Base-by-base conservation (phyloP, 2,329 filamentous ascomycete genomes). In the Penicillium palitans region DNA sequence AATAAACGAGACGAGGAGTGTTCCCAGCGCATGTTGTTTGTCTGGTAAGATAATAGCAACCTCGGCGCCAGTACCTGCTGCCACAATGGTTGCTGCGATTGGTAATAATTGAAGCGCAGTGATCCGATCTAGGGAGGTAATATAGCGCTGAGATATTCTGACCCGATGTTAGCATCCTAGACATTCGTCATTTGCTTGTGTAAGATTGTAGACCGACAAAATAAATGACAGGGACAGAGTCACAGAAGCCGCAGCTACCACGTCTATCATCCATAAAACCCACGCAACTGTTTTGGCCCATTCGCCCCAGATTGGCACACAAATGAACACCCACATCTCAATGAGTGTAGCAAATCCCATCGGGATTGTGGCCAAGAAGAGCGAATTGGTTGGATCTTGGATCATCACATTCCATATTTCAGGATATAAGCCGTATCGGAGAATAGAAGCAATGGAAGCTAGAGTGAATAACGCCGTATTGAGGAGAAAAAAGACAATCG, bases 281-380 rank as follows among this genome's bases (percentile, higher is more conserved):
- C 80, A 83, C 0, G 76, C 80, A 33, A 81, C 63, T 0, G 68
- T 74, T 0, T 70, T 74, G 7, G 82, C 77, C 78, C 83, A 82
- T 4, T 75, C 59, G 2, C 84, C 85, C 85, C 83, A 88, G 17
- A 71, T 71, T 0, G 80, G 80, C 21, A 81, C 76, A 66, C 84
- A 87, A 52, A 83, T 75, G 39, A 85, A 79, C 19, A 87, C 77
- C 72, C 83, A 83, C 78, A 85, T 83, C 65, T 87, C 85, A 55
- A 88, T 81, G 42, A 89, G 82, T 4, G 86, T 88, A 0, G 84
- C 84, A 60, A 88, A 80, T 0, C 80, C 85, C 84, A 88, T 88
- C 2, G 86, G 86, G 40, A 87, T 81, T 0, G 84, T 87, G 1
- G 82, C 87, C 6, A 89, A 72, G 61, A 89, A 89, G 21, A 90